Percentiles rank a stretch among this genome's conserved stretches.
These are phyloP conservation scores for Yamadazyma sp. DNA, from an alignment of 1,139 yeast species.

Conservation along the genomic window DNA sequence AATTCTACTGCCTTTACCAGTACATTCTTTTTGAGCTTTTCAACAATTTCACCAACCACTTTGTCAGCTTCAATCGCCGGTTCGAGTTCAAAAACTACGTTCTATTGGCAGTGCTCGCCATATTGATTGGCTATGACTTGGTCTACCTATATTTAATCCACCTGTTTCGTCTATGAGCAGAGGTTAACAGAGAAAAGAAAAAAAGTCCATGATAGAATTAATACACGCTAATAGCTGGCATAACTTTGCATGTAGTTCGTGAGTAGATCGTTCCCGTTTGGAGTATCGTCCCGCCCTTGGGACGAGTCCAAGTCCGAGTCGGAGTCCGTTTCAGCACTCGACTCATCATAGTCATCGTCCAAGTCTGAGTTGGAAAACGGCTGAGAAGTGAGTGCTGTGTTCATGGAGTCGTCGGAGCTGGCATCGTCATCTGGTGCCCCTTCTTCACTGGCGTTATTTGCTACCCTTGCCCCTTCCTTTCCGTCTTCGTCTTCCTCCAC, in stretches of 20 bases:
- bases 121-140: conserved; percentile 8
- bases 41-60: conserved; percentile 11
- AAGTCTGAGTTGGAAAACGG: not conserved
- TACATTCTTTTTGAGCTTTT: conserved; percentile 16
- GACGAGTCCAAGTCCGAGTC: not conserved
- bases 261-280: not conserved
- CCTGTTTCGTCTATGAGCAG: no score
- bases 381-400: not conserved
- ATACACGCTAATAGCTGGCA: not conserved
- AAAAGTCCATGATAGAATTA: no score
- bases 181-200: no score
- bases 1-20: conserved; percentile 28
- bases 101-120: conserved; percentile 5
- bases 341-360: not conserved
- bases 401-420: not conserved
- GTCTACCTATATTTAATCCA: not conserved
- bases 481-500: not conserved
- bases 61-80: not conserved
- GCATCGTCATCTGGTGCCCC: not conserved
- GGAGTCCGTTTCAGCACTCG: not conserved
- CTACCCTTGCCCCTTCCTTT: not conserved
- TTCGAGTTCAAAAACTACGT: conserved; percentile 4
- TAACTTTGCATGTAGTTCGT: not conserved
- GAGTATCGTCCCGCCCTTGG: not conserved
- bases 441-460: not conserved